phyloP scores from a whole-genome alignment of 2,329 filamentous ascomycete genomes.

The Paecilomyces variotii region DNA sequence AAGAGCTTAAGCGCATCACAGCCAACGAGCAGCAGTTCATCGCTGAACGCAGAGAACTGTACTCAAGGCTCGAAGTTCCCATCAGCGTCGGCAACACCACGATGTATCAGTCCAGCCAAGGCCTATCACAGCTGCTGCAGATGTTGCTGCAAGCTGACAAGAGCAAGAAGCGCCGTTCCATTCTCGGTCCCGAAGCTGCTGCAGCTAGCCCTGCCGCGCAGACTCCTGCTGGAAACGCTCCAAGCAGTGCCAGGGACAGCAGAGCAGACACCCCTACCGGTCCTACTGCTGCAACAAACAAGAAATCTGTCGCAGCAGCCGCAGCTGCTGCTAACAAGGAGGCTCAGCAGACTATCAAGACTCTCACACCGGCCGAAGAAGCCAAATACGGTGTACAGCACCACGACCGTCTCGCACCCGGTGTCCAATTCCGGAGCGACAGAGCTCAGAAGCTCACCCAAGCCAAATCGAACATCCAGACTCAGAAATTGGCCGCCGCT shows the following conservation, averaged over 20 bases:
- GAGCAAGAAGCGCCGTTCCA: constrained; percentile 75
- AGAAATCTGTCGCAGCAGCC: constrained; percentile 33
- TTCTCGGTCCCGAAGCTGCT: constrained; percentile 52
- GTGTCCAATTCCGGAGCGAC: constrained; percentile 78
- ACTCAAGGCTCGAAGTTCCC: constrained; percentile 78
- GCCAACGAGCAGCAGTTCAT: constrained; percentile 79
- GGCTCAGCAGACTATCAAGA: constrained; percentile 52
- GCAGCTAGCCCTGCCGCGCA: constrained; percentile 46
- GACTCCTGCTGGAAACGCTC: constrained; percentile 33
- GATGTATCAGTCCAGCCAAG: constrained; percentile 72
- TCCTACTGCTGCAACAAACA: constrained; percentile 17
- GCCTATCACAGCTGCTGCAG: constrained; percentile 70
- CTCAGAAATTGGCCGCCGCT: constrained; percentile 40
- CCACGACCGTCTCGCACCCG: constrained; percentile 75
- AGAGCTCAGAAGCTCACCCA: constrained; percentile 42
- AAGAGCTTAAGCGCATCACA: constrained; percentile 87
- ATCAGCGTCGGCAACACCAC: constrained; percentile 60
- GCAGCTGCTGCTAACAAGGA: constrained; percentile 23
- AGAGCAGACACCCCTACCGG: constrained; percentile 30
- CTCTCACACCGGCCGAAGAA: constrained; percentile 68
- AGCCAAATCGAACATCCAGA: constrained; percentile 44
- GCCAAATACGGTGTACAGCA: constrained; percentile 73
- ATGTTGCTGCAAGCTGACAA: constrained; percentile 78
- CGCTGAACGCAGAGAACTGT: constrained; percentile 79
- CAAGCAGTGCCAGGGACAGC: constrained; percentile 29